Evolutionary conservation across 2,329 filamentous ascomycete genomes (phyloP).

Genomic region (Colletotrichum sp.): DNA sequence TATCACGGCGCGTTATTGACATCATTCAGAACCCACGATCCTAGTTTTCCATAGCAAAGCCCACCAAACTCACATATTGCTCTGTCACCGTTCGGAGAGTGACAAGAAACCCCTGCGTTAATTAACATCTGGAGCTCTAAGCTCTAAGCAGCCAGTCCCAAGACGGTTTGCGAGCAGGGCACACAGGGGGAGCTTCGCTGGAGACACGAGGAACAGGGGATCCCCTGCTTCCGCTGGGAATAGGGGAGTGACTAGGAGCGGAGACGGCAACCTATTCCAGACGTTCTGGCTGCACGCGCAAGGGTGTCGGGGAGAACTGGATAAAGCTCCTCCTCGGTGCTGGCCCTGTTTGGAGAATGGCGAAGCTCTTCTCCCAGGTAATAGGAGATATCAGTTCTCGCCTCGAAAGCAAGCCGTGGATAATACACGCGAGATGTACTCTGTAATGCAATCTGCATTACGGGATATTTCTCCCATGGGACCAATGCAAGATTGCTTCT

Average conservation of each 20-base stretch:
- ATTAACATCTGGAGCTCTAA: conserved; percentile 2
- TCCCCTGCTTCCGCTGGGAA: neutral
- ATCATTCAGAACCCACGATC: conserved; percentile 9
- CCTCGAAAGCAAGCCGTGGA: neutral
- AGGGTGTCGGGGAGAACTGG: neutral
- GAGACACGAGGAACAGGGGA: neutral
- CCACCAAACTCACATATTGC: conserved; percentile 13
- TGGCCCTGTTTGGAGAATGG: neutral
- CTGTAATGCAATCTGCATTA: neutral
- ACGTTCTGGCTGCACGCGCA: conserved; percentile 11
- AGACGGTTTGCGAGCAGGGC: neutral
- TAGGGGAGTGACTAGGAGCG: conserved; percentile 12
- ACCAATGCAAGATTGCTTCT: neutral
- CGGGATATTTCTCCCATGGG: neutral
- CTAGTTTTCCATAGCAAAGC: neutral
- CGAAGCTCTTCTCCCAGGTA: neutral
- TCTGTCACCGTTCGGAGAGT: conserved; percentile 12
- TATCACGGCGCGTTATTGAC: conserved; percentile 7
- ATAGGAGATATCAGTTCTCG: neutral
- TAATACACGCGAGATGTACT: neutral
- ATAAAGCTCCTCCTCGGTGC: neutral
- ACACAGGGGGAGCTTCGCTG: neutral
- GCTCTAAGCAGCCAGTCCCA: conserved; percentile 1
- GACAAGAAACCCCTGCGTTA: neutral
- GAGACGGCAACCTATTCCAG: conserved; percentile 17